Percentiles rank a stretch among this genome's conserved stretches.
phyloP scores from a whole-genome alignment of 2,329 filamentous ascomycete species.

The Dothideomycetidae sp. region DNA sequence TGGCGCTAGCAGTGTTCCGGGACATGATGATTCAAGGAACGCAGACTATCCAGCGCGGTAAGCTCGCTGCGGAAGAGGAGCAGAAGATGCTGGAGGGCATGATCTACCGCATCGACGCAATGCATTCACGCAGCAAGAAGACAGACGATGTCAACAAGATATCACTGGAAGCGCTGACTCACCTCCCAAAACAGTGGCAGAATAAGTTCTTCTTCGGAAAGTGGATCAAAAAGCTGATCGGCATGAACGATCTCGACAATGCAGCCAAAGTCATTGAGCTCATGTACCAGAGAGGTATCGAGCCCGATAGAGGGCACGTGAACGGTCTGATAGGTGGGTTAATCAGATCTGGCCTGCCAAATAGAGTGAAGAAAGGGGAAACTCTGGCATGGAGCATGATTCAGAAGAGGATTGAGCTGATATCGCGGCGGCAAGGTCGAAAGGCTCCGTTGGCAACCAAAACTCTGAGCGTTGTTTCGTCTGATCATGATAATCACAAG shows the following conservation, averaged over 20 bases:
- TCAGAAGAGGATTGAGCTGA: conserved; percentile 48
- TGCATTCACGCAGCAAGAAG: conserved; percentile 7
- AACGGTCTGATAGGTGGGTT: conserved; percentile 73
- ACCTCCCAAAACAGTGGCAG: conserved; percentile 38
- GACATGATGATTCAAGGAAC: conserved; percentile 61
- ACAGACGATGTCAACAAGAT: conserved; percentile 33
- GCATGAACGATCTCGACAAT: conserved; percentile 44
- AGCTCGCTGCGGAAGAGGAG: conserved; percentile 25
- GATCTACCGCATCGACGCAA: conserved; percentile 13
- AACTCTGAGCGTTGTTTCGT: background rate
- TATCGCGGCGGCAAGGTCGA: conserved; percentile 29
- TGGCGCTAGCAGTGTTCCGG: conserved; percentile 63
- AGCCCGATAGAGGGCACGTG: conserved; percentile 58
- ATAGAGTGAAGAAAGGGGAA: conserved; percentile 46
- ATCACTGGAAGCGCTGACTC: conserved; percentile 35
- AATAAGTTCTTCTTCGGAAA: conserved; percentile 79
- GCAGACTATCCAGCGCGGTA: background rate
- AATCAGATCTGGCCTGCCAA: conserved; percentile 43
- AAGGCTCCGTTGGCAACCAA: background rate
- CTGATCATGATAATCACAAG: background rate
- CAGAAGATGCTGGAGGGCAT: conserved; percentile 25
- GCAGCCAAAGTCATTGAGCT: conserved; percentile 59
- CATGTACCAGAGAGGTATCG: conserved; percentile 56
- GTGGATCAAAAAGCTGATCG: conserved; percentile 76
- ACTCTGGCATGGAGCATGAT: conserved; percentile 65